These are phyloP conservation scores for Litchi chinensis DNA, from an alignment of 345 rosid genomes.

Conservation along the genomic window DNA sequence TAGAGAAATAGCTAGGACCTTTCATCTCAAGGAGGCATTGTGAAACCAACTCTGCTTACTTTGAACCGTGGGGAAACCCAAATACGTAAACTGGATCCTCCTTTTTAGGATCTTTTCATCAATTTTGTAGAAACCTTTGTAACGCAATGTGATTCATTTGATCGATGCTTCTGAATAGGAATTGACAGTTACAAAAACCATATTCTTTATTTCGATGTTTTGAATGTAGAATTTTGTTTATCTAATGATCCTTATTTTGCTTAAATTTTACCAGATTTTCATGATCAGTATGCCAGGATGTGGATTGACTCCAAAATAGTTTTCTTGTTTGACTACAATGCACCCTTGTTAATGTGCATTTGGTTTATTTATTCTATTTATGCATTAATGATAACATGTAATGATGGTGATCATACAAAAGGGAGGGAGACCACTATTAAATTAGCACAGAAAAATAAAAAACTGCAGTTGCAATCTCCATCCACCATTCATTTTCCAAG, in stretches of 20 bases:
- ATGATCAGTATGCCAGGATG: not conserved
- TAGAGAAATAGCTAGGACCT: conserved; percentile 65
- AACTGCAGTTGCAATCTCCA: too few species aligned
- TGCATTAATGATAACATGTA: not conserved
- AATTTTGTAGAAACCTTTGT: conserved; percentile 11
- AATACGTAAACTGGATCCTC: not conserved
- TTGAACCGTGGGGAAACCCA: not conserved
- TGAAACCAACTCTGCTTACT: conserved; percentile 29
- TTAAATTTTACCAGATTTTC: not conserved
- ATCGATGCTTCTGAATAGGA: not conserved
- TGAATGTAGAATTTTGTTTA: not conserved
- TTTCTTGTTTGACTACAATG: not conserved
- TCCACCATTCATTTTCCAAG: too few species aligned
- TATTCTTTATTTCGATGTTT: not conserved
- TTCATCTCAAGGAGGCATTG: conserved; percentile 79
- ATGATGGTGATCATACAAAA: not conserved
- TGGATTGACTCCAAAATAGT: too few species aligned
- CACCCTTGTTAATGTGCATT: not conserved
- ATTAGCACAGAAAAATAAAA: too few species aligned
- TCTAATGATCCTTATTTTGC: not conserved
- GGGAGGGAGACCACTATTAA: not conserved
- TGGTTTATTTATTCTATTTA: not conserved
- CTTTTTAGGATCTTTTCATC: not conserved
- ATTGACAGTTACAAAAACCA: not conserved
- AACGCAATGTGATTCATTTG: not conserved